These are phyloP conservation scores for Macrolepiota fuliginosa DNA, from an alignment of 768 basidiomycete genomes.

Conservation along the genomic window DNA sequence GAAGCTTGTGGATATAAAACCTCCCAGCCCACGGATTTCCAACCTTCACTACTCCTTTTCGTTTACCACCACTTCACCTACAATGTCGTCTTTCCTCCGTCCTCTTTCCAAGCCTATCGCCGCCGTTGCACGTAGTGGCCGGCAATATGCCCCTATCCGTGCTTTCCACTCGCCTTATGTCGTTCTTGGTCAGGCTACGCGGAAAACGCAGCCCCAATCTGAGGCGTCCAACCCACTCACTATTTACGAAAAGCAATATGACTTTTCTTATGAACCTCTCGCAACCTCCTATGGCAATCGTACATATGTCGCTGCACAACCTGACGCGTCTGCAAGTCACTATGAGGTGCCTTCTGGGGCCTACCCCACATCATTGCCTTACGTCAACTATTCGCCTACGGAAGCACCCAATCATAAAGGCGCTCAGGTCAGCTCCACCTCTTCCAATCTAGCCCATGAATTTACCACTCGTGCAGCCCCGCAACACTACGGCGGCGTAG, in stretches of 20 bases:
- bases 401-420: constrained; percentile 34
- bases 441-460: constrained; percentile 38
- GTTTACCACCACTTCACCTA: constrained; percentile 12
- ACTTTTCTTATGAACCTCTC: constrained; percentile 48
- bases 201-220: constrained; percentile 43
- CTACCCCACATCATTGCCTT: constrained; percentile 50
- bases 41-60: constrained; percentile 6
- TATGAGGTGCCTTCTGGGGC: constrained; percentile 76
- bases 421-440: constrained; percentile 40
- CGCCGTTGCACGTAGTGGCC: constrained; percentile 18
- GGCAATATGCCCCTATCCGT: constrained; percentile 32
- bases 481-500: constrained; percentile 41
- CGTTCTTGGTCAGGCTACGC: constrained; percentile 37
- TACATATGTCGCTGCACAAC: constrained; percentile 74
- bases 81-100: constrained; percentile 32
- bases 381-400: constrained; percentile 38
- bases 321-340: constrained; percentile 57
- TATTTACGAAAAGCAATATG: constrained; percentile 62
- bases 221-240: constrained; percentile 37
- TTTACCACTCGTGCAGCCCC: constrained; percentile 40
- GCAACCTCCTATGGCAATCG: constrained; percentile 43
- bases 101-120: constrained; percentile 21
- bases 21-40: background rate
- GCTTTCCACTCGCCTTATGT: constrained; percentile 67
- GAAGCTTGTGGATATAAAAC: constrained; percentile 23